phyloP scores from a whole-genome alignment of 2,329 filamentous ascomycete species.

The Sporothrix mexicana region DNA sequence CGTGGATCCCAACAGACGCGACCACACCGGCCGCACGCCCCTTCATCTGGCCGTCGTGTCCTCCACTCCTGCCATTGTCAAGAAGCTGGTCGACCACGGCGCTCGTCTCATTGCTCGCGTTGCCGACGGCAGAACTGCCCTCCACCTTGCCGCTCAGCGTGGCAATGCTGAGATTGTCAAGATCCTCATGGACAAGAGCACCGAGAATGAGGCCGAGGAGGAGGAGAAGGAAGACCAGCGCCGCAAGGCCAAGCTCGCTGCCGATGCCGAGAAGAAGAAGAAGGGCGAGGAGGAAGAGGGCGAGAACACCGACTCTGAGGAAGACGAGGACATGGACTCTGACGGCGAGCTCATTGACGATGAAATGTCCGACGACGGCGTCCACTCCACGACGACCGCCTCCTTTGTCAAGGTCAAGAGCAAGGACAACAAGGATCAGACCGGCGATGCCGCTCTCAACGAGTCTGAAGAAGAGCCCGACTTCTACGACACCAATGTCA shows the following conservation, averaged over 20 bases:
- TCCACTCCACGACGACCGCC: constrained; percentile 64
- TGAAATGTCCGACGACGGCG: constrained; percentile 59
- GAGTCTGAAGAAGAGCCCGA: constrained; percentile 73
- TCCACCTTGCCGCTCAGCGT: constrained; percentile 79
- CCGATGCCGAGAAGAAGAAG: constrained; percentile 31
- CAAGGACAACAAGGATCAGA: constrained; percentile 44
- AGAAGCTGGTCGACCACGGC: constrained; percentile 72
- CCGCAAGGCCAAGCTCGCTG: constrained; percentile 44
- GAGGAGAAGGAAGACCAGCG: constrained; percentile 61
- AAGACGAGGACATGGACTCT: constrained; percentile 33
- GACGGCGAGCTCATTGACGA: constrained; percentile 54
- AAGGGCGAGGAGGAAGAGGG: constrained; percentile 26
- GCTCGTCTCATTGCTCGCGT: constrained; percentile 75
- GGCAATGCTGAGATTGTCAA: constrained; percentile 73
- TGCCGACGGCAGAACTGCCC: constrained; percentile 78
- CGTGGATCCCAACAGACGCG: constrained; percentile 73
- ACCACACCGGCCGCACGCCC: constrained; percentile 79
- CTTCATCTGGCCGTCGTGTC: constrained; percentile 75
- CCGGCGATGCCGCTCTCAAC: constrained; percentile 52
- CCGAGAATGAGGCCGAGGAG: constrained; percentile 72
- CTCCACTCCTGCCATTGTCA: constrained; percentile 72
- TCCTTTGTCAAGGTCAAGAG: constrained; percentile 73
- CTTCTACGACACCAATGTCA: constrained; percentile 76
- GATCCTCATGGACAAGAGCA: constrained; percentile 74
- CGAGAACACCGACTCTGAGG: neutral